A percentile compares a stretch with the other conserved stretches of the same genome.
Conservation (phyloP, 2,329 filamentous ascomycete species). For the Cercospora sojina region DNA sequence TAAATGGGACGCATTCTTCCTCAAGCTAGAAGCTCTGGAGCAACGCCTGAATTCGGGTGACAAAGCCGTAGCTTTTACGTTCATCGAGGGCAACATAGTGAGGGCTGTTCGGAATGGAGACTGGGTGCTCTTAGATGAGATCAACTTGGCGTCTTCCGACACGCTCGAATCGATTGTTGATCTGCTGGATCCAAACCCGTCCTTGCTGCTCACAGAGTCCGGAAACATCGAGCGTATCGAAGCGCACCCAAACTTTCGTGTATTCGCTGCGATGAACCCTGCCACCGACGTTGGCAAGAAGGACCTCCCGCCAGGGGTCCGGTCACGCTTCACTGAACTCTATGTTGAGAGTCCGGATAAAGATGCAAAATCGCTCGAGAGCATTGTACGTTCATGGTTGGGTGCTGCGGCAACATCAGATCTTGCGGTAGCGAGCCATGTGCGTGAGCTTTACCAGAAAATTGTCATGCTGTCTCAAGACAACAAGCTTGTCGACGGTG, state of each 20-base stretch:
- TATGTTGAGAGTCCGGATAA: constrained; percentile 90
- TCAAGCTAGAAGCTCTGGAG: constrained; percentile 74
- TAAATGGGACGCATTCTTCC: constrained; percentile 78
- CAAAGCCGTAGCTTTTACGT: constrained; percentile 85
- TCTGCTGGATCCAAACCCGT: constrained; percentile 74
- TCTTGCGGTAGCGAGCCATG: constrained; percentile 72
- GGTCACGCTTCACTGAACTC: constrained; percentile 91
- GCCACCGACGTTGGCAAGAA: constrained; percentile 96
- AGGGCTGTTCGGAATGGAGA: constrained; percentile 95
- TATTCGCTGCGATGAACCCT: constrained; percentile 99
- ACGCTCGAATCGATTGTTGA: constrained; percentile 92
- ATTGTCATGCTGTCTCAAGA: constrained; percentile 78
- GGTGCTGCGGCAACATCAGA: constrained; percentile 67
- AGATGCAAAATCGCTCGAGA: constrained; percentile 80
- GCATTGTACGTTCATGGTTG: constrained; percentile 85
- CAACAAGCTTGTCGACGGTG: constrained; percentile 87
- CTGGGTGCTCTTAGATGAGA: constrained; percentile 96
- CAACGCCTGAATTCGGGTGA: constrained; percentile 71
- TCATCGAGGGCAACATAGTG: constrained; percentile 93
- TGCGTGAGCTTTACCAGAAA: constrained; percentile 82
- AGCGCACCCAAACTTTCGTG: constrained; percentile 88
- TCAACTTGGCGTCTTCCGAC: constrained; percentile 92
- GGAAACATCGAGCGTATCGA: constrained; percentile 87
- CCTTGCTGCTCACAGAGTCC: constrained; percentile 85
- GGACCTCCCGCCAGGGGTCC: constrained; percentile 82